Conservation (phyloP, 768 basidiomycete genomes). For the Leccinum fibrillosum region DNA sequence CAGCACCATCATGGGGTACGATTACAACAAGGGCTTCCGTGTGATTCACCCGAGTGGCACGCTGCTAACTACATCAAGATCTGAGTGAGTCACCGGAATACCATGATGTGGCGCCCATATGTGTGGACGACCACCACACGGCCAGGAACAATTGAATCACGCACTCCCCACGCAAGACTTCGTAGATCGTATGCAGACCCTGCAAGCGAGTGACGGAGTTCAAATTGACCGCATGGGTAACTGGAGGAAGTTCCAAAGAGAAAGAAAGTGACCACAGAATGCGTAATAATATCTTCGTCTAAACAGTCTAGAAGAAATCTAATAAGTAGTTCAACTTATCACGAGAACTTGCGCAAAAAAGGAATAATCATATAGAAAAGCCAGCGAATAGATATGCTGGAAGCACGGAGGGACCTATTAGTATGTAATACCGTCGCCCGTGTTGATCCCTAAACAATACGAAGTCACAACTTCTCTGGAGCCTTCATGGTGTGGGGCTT, state of each 20-base stretch:
- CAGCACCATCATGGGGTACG: neutral
- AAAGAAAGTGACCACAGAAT: conserved; percentile 10
- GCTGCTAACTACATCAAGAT: neutral
- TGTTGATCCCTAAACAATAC: conserved; percentile 24
- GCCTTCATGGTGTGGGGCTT: conserved; percentile 32
- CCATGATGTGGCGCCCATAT: conserved; percentile 3
- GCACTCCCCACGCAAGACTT: conserved; percentile 15
- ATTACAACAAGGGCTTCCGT: neutral
- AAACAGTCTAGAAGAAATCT: conserved; percentile 28
- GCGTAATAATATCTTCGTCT: conserved; percentile 17
- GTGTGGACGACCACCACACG: conserved; percentile 7
- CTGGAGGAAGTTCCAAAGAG: conserved; percentile 12
- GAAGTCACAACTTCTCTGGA: conserved; percentile 30
- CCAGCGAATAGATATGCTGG: conserved; percentile 32
- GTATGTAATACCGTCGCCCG: conserved; percentile 26
- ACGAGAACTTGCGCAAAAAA: conserved; percentile 31
- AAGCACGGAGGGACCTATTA: conserved; percentile 10
- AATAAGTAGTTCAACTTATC: conserved; percentile 14
- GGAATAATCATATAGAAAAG: conserved; percentile 39
- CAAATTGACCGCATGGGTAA: conserved; percentile 9
- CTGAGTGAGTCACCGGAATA: neutral
- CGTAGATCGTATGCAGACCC: conserved; percentile 9
- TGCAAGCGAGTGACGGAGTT: conserved; percentile 9
- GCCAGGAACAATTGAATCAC: neutral
- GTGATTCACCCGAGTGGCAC: neutral